Percentiles rank a stretch among this genome's conserved stretches.
phyloP scores from a whole-genome alignment of 257 asterid genomes.

The Scutellaria barbata region DNA sequence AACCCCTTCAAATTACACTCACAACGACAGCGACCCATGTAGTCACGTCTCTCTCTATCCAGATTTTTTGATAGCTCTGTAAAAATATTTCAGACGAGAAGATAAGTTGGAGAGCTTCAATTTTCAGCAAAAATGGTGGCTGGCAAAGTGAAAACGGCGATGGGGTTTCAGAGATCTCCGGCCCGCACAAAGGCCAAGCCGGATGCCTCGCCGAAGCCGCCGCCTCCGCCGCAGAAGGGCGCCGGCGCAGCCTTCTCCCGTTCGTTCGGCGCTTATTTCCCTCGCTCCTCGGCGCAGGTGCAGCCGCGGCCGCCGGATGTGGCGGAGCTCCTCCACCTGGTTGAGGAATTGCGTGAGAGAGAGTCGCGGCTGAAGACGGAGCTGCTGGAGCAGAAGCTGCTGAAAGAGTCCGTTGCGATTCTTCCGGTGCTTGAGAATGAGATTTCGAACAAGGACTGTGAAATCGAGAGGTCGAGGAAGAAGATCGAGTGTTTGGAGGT shows the following conservation, averaged over 20 bases:
- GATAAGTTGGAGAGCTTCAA: background rate
- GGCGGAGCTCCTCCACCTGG: constrained; percentile 64
- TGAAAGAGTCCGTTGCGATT: constrained; percentile 66
- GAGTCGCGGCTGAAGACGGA: constrained; percentile 80
- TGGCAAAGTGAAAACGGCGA: constrained; percentile 74
- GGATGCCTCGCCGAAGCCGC: constrained; percentile 53
- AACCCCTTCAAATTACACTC: constrained; percentile 30
- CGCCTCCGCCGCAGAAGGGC: constrained; percentile 42
- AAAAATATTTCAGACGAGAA: background rate
- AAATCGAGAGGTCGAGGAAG: constrained; percentile 50
- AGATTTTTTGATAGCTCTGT: constrained; percentile 22
- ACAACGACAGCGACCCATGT: constrained; percentile 41
- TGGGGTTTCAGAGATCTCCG: constrained; percentile 79
- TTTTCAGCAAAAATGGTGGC: constrained; percentile 65
- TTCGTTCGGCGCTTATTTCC: constrained; percentile 76
- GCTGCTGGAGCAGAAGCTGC: constrained; percentile 68
- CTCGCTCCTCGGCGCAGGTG: constrained; percentile 85
- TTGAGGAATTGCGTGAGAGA: constrained; percentile 67
- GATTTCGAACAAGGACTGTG: constrained; percentile 56
- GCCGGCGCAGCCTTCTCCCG: constrained; percentile 59
- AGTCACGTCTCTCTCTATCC: constrained; percentile 43
- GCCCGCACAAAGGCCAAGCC: constrained; percentile 49
- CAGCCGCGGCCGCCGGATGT: constrained; percentile 97
- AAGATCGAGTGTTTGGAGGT: constrained; percentile 74
- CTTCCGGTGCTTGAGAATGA: constrained; percentile 72